Evolutionary conservation across 2,329 filamentous ascomycete species (phyloP).

Genomic region (Talaromyces sp.): DNA sequence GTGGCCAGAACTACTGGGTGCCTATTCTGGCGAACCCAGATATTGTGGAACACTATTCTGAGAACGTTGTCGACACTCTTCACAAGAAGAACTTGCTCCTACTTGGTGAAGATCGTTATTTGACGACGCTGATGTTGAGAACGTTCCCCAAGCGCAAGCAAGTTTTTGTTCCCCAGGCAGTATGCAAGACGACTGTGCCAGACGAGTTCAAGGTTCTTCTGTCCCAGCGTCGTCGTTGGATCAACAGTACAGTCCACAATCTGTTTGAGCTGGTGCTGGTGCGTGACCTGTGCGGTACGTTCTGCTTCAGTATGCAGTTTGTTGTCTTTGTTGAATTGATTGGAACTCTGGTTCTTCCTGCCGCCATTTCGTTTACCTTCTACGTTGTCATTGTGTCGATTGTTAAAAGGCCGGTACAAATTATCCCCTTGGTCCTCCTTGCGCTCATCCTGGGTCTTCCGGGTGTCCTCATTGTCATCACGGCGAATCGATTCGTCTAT

Average conservation of each 20-base stretch:
- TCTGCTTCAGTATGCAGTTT: conserved; percentile 99
- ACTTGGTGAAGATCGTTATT: conserved; percentile 87
- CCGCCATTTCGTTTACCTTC: conserved; percentile 93
- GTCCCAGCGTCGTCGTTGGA: conserved; percentile 94
- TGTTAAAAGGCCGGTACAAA: conserved; percentile 66
- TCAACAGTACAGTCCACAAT: conserved; percentile 98
- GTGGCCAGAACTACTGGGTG: conserved; percentile 98
- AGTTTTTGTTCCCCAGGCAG: conserved; percentile 95
- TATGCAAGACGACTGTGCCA: conserved; percentile 97
- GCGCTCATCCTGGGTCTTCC: conserved; percentile 90
- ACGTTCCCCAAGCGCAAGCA: conserved; percentile 99
- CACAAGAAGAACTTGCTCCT: conserved; percentile 96
- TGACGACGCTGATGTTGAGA: conserved; percentile 95
- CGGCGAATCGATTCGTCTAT: conserved; percentile 88
- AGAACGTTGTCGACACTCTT: conserved; percentile 96
- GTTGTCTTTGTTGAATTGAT: conserved; percentile 93
- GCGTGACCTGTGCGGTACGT: conserved; percentile 92
- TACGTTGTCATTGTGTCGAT: conserved; percentile 92
- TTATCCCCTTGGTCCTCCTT: conserved; percentile 86
- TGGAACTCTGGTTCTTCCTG: conserved; percentile 88
- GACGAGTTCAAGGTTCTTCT: conserved; percentile 87
- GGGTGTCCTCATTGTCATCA: conserved; percentile 84
- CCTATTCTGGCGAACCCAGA: conserved; percentile 97
- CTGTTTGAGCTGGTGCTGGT: conserved; percentile 96
- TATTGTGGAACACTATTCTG: conserved; percentile 97